A percentile compares a stretch with the other conserved stretches of the same genome.
Evolutionary conservation across 768 basidiomycete species (phyloP).

Genomic region (Lanmaoa rubissima): DNA sequence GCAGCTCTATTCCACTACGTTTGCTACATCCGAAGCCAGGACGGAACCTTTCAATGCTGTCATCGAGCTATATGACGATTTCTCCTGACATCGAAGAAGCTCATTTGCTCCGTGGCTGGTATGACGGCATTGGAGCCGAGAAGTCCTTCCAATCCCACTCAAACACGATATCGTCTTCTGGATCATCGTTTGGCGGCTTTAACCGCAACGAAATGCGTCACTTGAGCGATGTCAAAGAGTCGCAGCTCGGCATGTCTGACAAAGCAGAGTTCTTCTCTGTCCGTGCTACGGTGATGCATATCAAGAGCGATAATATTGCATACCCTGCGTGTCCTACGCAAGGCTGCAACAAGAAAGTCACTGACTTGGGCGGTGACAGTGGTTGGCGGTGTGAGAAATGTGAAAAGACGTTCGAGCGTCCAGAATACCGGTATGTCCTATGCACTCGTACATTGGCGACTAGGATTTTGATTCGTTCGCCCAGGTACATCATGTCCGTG

Average conservation of each 20-base stretch:
- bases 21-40: constrained; percentile 42
- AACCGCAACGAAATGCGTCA: constrained; percentile 72
- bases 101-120: constrained; percentile 89
- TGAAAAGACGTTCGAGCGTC: constrained; percentile 61
- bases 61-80: constrained; percentile 75
- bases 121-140: constrained; percentile 63
- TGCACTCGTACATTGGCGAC: neutral
- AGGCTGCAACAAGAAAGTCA: constrained; percentile 89
- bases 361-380: constrained; percentile 54
- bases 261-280: constrained; percentile 77
- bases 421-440: constrained; percentile 72
- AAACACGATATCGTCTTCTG: constrained; percentile 37
- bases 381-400: constrained; percentile 97
- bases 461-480: neutral
- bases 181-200: constrained; percentile 45
- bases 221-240: constrained; percentile 75
- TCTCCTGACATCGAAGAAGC: constrained; percentile 93
- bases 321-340: constrained; percentile 87
- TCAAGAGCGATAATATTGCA: constrained; percentile 76
- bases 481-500: constrained; percentile 78
- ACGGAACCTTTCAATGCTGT: constrained; percentile 80
- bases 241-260: constrained; percentile 71
- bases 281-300: constrained; percentile 83
- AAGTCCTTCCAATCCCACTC: constrained; percentile 73
- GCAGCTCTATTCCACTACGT: neutral